Percentiles rank a stretch among this genome's conserved stretches.
These are phyloP conservation scores for Arthroderma sp. DNA, from an alignment of 2,329 filamentous ascomycete species.

Conservation along the genomic window DNA sequence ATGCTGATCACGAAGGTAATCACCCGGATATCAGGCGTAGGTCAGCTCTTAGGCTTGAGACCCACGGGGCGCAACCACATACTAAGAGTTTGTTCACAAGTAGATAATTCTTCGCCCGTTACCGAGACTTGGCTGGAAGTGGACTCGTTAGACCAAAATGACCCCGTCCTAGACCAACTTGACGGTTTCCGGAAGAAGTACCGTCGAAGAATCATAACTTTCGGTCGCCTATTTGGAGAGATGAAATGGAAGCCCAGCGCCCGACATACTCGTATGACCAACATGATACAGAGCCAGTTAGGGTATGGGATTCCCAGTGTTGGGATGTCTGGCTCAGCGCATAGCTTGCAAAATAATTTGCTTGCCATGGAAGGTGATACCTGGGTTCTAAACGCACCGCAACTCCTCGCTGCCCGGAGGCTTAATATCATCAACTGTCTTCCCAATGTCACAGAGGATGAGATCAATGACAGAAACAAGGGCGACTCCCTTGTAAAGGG, in stretches of 20 bases:
- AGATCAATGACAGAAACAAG: background rate
- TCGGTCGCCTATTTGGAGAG: background rate
- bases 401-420: background rate
- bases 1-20: background rate
- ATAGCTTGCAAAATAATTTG: background rate
- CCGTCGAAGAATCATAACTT: background rate
- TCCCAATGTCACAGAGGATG: background rate
- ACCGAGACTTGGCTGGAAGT: background rate
- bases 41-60: background rate
- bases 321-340: too few relatives aligned
- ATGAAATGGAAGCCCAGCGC: background rate
- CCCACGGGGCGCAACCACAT: background rate
- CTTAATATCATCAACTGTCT: background rate
- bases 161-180: background rate
- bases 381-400: background rate
- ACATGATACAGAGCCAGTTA: background rate
- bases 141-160: background rate
- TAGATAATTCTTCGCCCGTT: background rate
- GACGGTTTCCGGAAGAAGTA: background rate
- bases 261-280: background rate
- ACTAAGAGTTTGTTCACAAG: background rate
- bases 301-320: background rate
- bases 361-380: background rate
- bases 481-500: background rate
- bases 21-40: background rate